These are phyloP conservation scores for Dovyalis caffra DNA, from an alignment of 345 rosid genomes.

Conservation along the genomic window DNA sequence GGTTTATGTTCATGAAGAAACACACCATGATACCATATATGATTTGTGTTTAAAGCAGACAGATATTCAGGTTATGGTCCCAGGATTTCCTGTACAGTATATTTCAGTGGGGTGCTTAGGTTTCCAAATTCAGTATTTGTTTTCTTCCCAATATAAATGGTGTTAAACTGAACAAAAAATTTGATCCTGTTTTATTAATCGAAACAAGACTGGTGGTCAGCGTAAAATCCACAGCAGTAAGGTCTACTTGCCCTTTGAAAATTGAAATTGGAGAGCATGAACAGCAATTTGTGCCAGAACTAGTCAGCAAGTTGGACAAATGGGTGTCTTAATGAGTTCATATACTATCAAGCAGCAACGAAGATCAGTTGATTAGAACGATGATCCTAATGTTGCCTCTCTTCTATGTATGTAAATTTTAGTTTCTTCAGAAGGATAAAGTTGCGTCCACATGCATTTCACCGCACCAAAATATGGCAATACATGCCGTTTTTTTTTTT, in stretches of 20 bases:
- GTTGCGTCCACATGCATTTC: too few species aligned
- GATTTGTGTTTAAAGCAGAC: slow-evolving; percentile 4
- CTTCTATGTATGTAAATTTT: too few species aligned
- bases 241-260: not conserved
- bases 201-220: not conserved
- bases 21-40: slow-evolving; percentile 5
- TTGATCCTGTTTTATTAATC: not conserved
- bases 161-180: not conserved
- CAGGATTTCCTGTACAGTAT: not conserved
- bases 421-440: too few species aligned
- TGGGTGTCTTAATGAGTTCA: not conserved
- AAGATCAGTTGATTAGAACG: too few species aligned
- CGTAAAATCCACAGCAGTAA: not conserved
- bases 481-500: too few species aligned
- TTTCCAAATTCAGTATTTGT: not conserved
- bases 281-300: not conserved
- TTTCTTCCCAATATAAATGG: not conserved
- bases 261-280: not conserved
- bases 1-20: not conserved
- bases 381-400: too few species aligned
- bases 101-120: slow-evolving; percentile 1
- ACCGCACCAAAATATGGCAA: too few species aligned
- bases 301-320: not conserved
- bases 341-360: too few species aligned
- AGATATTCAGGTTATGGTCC: slow-evolving; percentile 6